Evolutionary conservation across 129 eudicot species (phyloP).

Genomic region (Escallonia herrerae): DNA sequence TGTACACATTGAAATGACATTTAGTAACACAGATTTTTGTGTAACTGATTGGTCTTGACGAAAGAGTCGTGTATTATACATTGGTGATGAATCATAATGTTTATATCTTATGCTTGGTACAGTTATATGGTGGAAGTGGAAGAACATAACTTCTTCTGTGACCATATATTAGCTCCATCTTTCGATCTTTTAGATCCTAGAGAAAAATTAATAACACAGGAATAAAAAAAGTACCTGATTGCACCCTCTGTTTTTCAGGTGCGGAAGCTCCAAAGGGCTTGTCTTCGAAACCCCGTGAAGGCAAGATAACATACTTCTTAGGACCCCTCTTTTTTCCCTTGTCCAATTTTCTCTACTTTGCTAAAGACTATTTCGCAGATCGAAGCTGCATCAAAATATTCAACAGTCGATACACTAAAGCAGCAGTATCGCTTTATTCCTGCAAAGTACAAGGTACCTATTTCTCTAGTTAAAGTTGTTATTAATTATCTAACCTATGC

Average conservation of each 20-base stretch:
- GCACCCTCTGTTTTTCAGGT: slow-evolving; percentile 41
- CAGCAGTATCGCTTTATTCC: slow-evolving; percentile 77
- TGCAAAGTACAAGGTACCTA: slow-evolving; percentile 68
- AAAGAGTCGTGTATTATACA: too few species aligned
- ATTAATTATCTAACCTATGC: neutral
- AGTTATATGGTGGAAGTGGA: too few species aligned
- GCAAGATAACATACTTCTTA: slow-evolving; percentile 12
- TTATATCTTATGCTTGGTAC: too few species aligned
- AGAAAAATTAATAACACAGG: too few species aligned
- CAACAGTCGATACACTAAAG: slow-evolving; percentile 84
- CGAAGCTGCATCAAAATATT: slow-evolving; percentile 79
- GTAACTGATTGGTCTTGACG: too few species aligned
- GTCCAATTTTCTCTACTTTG: neutral
- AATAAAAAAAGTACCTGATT: neutral
- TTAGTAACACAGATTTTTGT: too few species aligned
- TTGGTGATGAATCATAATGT: too few species aligned
- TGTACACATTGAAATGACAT: too few species aligned
- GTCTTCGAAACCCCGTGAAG: slow-evolving; percentile 85
- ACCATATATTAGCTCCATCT: neutral
- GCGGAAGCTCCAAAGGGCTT: slow-evolving; percentile 85
- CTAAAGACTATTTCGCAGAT: slow-evolving; percentile 27
- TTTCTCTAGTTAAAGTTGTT: too few species aligned
- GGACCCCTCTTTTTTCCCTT: neutral
- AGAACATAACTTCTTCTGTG: neutral
- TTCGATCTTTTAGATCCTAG: too few species aligned